Evolutionary conservation across 768 basidiomycete genomes (phyloP), one percentile per base, ranked within the genome.

Genomic region (Psilocybe cubensis): DNA sequence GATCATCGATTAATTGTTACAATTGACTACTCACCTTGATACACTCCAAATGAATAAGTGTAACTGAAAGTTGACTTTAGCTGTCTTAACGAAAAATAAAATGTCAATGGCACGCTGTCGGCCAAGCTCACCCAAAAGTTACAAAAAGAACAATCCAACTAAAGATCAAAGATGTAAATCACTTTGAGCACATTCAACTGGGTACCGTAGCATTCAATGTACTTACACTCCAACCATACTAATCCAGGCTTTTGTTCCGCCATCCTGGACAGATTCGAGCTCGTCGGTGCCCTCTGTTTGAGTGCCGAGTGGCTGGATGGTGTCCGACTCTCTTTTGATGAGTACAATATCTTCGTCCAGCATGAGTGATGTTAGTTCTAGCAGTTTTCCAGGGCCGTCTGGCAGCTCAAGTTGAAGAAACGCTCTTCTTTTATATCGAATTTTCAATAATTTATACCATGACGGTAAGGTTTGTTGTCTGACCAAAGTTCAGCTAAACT

Each of bases 201-300:
- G 57, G 14, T 11, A 47, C 21, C 25, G 25, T n/a, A 47, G n/a
- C 7, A n/a, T 38, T n/a, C n/a, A 12, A 38, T 12, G n/a, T 25
- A 71, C 78, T 63, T 62, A 79, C 78, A 72, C 74, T 52, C 77
- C 79, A 4, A 66, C 51, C 33, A 80, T 67, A 2, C 75, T 78
- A 46, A 73, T 55, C 77, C 79, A 80, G 6, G 74, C 78, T 40
- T 68, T 67, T 21, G 60, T 31, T 0, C 77, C 77, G 7, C 73
- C 78, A 50, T 80, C 78, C 8, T 25, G 24, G 6, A 25, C 18
- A 25, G n/a, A n/a, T n/a, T 21, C 6, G 20, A 18, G 43, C 12
- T 24, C 45, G 23, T 46, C 21, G 4, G n/a, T n/a, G n/a, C n/a
- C n/a, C n/a, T n/a, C n/a, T n/a, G n/a, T n/a, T n/a, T n/a, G n/a